Evolutionary conservation across 2,329 filamentous ascomycete species (phyloP).

Genomic region (Penicillium sp.): DNA sequence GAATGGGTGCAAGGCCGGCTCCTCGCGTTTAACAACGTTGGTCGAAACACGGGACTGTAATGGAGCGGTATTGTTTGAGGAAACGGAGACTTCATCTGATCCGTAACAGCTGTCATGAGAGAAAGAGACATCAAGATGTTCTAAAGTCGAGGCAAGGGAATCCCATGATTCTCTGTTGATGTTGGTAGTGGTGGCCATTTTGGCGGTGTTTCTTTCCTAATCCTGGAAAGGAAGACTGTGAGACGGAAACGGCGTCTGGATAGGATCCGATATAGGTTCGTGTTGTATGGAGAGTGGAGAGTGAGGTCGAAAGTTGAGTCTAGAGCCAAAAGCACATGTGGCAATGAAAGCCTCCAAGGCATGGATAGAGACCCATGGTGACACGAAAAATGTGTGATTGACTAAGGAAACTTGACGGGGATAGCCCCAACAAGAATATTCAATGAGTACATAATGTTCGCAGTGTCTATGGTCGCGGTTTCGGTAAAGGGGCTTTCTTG

Average conservation of each 20-base stretch:
- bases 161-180: constrained; percentile 33
- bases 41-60: constrained; percentile 22
- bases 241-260: background rate
- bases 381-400: constrained; percentile 21
- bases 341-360: constrained; percentile 31
- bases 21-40: constrained; percentile 16
- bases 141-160: constrained; percentile 35
- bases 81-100: constrained; percentile 36
- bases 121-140: constrained; percentile 34
- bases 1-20: constrained; percentile 21
- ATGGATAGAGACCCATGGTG: constrained; percentile 29
- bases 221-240: background rate
- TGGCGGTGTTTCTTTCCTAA: constrained; percentile 8
- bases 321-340: constrained; percentile 12
- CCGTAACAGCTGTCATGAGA: constrained; percentile 40
- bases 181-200: constrained; percentile 26
- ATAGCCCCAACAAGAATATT: constrained; percentile 20
- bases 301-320: constrained; percentile 8
- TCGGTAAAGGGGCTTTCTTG: background rate
- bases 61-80: constrained; percentile 26
- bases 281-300: background rate
- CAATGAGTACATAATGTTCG: constrained; percentile 24
- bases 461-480: background rate
- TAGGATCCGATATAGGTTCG: constrained; percentile 4
- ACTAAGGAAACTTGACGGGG: constrained; percentile 28